Evolutionary conservation across 2,329 filamentous ascomycete genomes (phyloP).

Genomic region (Tetracladium maxilliforme): DNA sequence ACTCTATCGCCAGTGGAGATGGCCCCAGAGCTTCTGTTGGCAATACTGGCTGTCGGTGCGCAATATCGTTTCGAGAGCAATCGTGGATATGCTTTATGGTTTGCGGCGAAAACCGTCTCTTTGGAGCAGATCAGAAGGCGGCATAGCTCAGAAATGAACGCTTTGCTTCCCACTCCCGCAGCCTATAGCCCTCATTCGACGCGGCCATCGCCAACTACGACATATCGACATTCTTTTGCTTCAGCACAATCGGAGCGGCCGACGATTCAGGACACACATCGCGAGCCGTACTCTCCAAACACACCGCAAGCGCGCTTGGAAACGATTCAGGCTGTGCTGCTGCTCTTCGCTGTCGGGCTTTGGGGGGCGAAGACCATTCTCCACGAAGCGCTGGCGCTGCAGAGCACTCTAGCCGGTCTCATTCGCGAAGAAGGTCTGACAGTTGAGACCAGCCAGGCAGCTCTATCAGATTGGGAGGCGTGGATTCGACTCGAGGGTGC

Average conservation of each 20-base stretch:
- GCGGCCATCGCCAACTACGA: slow-evolving; percentile 6
- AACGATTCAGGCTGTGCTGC: slow-evolving; percentile 47
- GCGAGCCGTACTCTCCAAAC: too few species aligned
- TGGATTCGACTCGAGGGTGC: slow-evolving; percentile 43
- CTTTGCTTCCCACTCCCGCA: slow-evolving; percentile 20
- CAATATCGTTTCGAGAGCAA: slow-evolving; percentile 50
- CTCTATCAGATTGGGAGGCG: slow-evolving; percentile 36
- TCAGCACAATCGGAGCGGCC: background rate
- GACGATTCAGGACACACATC: background rate
- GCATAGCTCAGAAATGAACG: slow-evolving; percentile 40
- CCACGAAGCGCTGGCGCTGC: slow-evolving; percentile 42
- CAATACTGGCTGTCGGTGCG: slow-evolving; percentile 51
- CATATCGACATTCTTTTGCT: background rate
- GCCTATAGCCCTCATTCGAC: slow-evolving; percentile 1
- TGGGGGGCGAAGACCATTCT: slow-evolving; percentile 47
- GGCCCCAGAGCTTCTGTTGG: slow-evolving; percentile 53
- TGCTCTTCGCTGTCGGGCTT: slow-evolving; percentile 44
- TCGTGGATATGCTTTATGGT: slow-evolving; percentile 44
- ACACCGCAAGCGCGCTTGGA: slow-evolving; percentile 23
- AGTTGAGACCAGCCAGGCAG: slow-evolving; percentile 29
- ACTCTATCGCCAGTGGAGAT: slow-evolving; percentile 48
- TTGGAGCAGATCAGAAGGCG: slow-evolving; percentile 42
- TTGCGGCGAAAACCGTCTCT: slow-evolving; percentile 41
- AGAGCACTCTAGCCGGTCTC: slow-evolving; percentile 40
- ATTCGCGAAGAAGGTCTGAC: slow-evolving; percentile 42